A percentile compares a stretch with the other conserved stretches of the same genome.
Conservation (phyloP, 139 green algal genomes). For the Chlamydomonas sp. region DNA sequence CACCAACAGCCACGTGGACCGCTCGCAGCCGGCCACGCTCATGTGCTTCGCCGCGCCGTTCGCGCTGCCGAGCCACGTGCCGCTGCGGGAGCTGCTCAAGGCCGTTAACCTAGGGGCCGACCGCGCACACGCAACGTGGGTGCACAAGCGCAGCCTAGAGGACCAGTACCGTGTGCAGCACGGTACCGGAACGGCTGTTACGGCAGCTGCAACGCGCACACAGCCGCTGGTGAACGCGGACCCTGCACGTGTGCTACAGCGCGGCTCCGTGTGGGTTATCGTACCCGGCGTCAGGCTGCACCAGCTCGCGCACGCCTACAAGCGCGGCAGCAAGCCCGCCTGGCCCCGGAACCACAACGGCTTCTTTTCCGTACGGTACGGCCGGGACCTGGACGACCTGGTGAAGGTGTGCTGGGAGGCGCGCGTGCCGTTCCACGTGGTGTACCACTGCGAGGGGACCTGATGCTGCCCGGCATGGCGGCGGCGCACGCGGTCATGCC, state of each 20-base stretch:
- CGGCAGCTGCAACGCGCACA: neutral
- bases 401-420: neutral
- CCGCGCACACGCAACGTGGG: neutral
- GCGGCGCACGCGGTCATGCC: conserved; percentile 35
- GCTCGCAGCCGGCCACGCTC: conserved; percentile 31
- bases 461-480: conserved; percentile 34
- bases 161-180: conserved; percentile 31
- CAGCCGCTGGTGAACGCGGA: conserved; percentile 11
- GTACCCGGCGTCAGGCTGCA: conserved; percentile 29
- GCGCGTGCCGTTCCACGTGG: conserved; percentile 24
- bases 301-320: conserved; percentile 10
- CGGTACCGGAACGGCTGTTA: neutral
- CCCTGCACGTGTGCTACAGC: neutral
- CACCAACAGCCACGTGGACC: conserved; percentile 15
- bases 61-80: neutral
- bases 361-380: conserved; percentile 22
- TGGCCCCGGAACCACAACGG: conserved; percentile 35
- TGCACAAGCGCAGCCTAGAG: conserved; percentile 5
- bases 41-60: conserved; percentile 33
- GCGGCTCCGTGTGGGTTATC: conserved; percentile 26
- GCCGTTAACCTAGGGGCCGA: neutral
- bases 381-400: conserved; percentile 18
- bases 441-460: conserved; percentile 35
- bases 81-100: neutral
- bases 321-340: neutral